phyloP scores from a whole-genome alignment of 78 protist genomes.

The Cavenderia fasciculata region DNA sequence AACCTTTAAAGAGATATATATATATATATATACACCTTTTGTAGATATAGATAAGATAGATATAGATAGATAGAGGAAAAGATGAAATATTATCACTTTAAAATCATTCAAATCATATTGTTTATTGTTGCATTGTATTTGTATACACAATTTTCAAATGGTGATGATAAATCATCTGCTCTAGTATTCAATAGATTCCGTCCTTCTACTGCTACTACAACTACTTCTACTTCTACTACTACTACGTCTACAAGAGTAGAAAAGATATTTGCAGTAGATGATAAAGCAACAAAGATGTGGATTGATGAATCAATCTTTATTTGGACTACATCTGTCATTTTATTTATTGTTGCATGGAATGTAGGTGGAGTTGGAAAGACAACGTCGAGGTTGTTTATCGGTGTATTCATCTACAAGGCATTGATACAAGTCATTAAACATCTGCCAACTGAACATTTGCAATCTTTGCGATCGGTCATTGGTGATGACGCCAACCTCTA shows the following conservation, averaged over 20 bases:
- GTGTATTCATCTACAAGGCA: not conserved
- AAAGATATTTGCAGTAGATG: not conserved
- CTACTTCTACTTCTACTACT: too few species aligned
- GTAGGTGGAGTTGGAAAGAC: slow-evolving; percentile 7
- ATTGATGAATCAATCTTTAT: not conserved
- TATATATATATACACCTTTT: too few species aligned
- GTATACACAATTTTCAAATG: slow-evolving; percentile 2
- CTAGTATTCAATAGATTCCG: slow-evolving; percentile 12
- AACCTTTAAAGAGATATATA: too few species aligned
- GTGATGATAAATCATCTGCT: slow-evolving; percentile 1
- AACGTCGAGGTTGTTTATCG: not conserved
- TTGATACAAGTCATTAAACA: not conserved
- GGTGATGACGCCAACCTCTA: not conserved
- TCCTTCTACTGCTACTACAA: not conserved
- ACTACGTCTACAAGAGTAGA: too few species aligned
- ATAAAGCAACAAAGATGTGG: not conserved
- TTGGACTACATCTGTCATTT: not conserved
- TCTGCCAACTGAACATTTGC: not conserved
- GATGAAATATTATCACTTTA: not conserved
- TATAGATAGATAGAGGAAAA: not conserved
- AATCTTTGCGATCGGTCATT: not conserved
- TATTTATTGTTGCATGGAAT: not conserved
- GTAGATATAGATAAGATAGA: too few species aligned
- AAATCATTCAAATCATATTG: slow-evolving; percentile 14
- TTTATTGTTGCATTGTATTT: not conserved